phyloP scores from a whole-genome alignment of 2,329 filamentous ascomycete genomes.

The Colletotrichum noveboracense region DNA sequence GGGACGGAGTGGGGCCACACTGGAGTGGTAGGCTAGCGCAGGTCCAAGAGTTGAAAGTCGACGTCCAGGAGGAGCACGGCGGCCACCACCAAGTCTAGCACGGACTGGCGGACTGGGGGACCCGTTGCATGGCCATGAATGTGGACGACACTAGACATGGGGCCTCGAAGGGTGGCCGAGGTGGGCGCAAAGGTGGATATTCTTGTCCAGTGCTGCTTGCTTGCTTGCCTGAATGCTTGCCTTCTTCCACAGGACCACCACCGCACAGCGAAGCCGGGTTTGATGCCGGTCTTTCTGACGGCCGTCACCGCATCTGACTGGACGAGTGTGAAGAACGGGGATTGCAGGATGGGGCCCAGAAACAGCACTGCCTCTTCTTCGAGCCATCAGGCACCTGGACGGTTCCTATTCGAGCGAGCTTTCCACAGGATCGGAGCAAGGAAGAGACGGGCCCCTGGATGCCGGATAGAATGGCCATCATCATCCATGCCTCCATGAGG shows the following conservation, averaged over 20 bases:
- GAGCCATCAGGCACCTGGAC: not conserved
- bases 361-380: slow-evolving; percentile 9
- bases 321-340: not conserved
- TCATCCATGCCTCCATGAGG: not conserved
- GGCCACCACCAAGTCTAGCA: not conserved
- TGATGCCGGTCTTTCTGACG: not conserved
- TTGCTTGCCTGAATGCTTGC: not conserved
- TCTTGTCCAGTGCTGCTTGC: not conserved
- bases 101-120: slow-evolving; percentile 3
- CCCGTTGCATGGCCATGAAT: slow-evolving; percentile 16
- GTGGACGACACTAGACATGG: slow-evolving; percentile 6
- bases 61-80: not conserved
- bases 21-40: not conserved
- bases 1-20: slow-evolving; percentile 4
- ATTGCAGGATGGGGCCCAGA: slow-evolving; percentile 12
- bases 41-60: not conserved
- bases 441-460: slow-evolving; percentile 4
- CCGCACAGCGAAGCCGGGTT: not conserved
- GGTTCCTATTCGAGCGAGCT: not conserved
- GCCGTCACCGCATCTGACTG: not conserved
- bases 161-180: not conserved
- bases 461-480: not conserved
- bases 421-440: slow-evolving; percentile 9
- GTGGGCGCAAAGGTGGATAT: slow-evolving; percentile 10
- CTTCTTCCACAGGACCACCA: too few relatives aligned